A percentile compares a stretch with the other conserved stretches of the same genome.
phyloP scores from a whole-genome alignment of 2,329 filamentous ascomycete species.

The Graphilbum sp. region DNA sequence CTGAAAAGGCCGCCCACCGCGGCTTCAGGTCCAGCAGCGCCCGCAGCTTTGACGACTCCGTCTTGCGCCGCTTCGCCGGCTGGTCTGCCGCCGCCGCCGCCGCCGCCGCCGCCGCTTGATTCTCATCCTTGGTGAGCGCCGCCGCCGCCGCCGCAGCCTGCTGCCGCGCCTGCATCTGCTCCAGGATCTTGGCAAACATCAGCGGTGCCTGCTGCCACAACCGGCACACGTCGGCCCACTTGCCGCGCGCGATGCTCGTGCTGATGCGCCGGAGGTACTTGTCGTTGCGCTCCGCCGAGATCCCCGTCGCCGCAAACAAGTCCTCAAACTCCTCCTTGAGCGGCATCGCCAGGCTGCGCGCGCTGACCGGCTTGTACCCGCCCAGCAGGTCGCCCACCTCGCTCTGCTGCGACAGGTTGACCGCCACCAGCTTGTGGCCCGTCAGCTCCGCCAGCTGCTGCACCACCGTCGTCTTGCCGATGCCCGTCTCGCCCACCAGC shows the following conservation, averaged over 20 bases:
- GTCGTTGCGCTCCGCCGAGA: conserved; percentile 75
- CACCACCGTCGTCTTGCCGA: conserved; percentile 91
- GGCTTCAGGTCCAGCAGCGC: conserved; percentile 38
- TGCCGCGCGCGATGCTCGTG: conserved; percentile 63
- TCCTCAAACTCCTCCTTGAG: conserved; percentile 89
- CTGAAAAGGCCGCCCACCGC: conserved; percentile 68
- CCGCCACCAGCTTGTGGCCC: conserved; percentile 73
- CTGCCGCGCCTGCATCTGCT: conserved; percentile 31
- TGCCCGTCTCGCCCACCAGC: conserved; percentile 96
- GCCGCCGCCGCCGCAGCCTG: conserved; percentile 19
- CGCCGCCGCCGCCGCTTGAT: conserved; percentile 15
- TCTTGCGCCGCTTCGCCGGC: conserved; percentile 45
- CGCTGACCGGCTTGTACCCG: conserved; percentile 90
- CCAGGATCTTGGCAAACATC: conserved; percentile 62
- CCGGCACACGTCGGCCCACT: conserved; percentile 75
- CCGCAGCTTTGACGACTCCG: conserved; percentile 46
- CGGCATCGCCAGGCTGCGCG: conserved; percentile 72
- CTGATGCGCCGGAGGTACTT: conserved; percentile 68
- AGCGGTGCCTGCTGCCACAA: conserved; percentile 80
- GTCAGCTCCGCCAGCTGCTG: conserved; percentile 78
- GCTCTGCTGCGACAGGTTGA: conserved; percentile 95
- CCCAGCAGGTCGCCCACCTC: conserved; percentile 92
- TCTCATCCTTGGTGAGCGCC: conserved; percentile 10
- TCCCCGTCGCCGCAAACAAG: conserved; percentile 68
- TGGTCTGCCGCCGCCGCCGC: conserved; percentile 35